Evolutionary conservation across 2,329 filamentous ascomycete species (phyloP).

Genomic region (Fusarium mangiferae): DNA sequence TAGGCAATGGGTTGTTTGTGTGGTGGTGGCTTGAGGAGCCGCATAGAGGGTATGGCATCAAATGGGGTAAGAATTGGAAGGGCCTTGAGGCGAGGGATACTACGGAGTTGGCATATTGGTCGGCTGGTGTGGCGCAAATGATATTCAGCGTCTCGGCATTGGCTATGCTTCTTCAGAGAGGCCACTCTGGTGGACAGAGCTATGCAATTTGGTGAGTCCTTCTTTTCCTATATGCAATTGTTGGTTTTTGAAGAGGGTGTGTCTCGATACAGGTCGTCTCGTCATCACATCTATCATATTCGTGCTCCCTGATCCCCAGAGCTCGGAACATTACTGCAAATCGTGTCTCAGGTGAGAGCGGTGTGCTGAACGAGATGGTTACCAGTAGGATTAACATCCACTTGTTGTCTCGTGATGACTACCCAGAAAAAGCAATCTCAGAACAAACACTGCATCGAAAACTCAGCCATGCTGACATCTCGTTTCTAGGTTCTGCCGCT

Average conservation of each 20-base stretch:
- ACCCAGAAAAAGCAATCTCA: not conserved
- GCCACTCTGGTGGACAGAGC: constrained; percentile 60
- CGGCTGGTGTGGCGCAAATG: constrained; percentile 57
- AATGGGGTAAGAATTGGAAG: constrained; percentile 58
- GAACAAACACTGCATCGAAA: not conserved
- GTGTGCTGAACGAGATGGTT: not conserved
- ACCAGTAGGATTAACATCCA: not conserved
- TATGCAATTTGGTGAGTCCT: constrained; percentile 61
- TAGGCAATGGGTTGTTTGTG: constrained; percentile 56
- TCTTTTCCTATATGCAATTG: constrained; percentile 36
- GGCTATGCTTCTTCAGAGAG: constrained; percentile 57
- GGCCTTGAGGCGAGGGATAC: constrained; percentile 56
- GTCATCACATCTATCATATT: not conserved
- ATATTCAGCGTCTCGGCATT: constrained; percentile 53
- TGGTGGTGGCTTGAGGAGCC: constrained; percentile 59
- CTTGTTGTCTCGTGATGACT: not conserved
- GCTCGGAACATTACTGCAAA: constrained; percentile 12
- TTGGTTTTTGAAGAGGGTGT: constrained; percentile 22
- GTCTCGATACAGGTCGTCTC: constrained; percentile 6
- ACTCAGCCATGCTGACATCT: constrained; percentile 23
- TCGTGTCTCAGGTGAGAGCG: constrained; percentile 21
- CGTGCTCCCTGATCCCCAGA: not conserved
- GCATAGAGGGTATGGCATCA: constrained; percentile 54
- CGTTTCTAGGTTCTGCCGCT: constrained; percentile 54
- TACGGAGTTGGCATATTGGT: constrained; percentile 62